Base-by-base conservation (phyloP, 1,284 basidiomycete species). In the Trametes polyzona region DNA sequence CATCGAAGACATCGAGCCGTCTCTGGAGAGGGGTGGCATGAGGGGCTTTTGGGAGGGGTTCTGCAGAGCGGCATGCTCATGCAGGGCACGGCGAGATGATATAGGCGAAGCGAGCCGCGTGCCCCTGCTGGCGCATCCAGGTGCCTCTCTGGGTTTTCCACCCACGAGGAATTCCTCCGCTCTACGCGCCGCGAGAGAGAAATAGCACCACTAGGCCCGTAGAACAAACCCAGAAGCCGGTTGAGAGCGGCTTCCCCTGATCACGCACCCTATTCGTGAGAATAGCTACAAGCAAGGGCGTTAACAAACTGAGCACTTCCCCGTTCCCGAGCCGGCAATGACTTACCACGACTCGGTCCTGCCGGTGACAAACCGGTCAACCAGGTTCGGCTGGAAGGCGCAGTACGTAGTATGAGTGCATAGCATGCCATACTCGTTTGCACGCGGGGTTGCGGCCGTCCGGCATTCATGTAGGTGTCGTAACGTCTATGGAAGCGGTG, bases 41-140 rank as follows among this genome's bases (percentile, higher is more conserved):
- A 29, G 4, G 30, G 9, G 30, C n/a, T 12, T 26, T 14, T 23
- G 24, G 30, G 27, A 8, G 43, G 43, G 7, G 30, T 33, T 30
- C 43, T 21, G 30, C 43, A 17, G 30, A 9, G 16, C 19, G 21
- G 11, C 43, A 33, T 23, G 30, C 11, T 19, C 12, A 9, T 19
- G 19, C 17, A 33, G 43, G n/a, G n/a, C n/a, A n/a, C n/a, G n/a
- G 21, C 33, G 39, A 10, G 10, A 30, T 48, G 33, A 48, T 48
- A 48, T 48, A 48, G 47, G 47, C 47, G 35, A 37, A 37, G 47
- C 35, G 6, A 37, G 47, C 23, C 24, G 39, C 14, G 17, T n/a
- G n/a, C n/a, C 4, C 30, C 4, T 26, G 35, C n/a, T 19, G 35
- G 24, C 29, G 47, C 24, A 36, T 29, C 12, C 21, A 27, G 21